Conservation (phyloP, 2,329 filamentous ascomycete species). For the Mollisiaceae sp. region DNA sequence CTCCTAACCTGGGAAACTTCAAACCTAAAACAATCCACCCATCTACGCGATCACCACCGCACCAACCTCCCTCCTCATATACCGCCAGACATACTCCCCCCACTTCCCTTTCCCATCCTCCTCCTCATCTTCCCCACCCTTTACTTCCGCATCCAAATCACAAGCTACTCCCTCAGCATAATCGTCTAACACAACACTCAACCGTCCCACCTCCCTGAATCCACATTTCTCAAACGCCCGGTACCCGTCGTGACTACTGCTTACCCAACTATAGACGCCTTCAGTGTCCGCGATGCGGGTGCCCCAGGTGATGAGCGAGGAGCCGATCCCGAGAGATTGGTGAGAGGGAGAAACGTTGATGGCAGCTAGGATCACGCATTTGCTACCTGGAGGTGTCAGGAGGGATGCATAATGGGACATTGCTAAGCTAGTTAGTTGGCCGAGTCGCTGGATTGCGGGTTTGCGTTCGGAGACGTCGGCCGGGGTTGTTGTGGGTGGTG, state of each 20-base stretch:
- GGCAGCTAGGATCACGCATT: constrained; percentile 6
- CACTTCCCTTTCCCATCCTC: constrained; percentile 35
- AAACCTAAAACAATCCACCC: not conserved
- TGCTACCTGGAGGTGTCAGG: constrained; percentile 1
- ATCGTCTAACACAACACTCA: constrained; percentile 43
- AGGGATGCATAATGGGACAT: constrained; percentile 9
- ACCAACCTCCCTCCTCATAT: constrained; percentile 35
- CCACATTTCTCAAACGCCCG: constrained; percentile 22
- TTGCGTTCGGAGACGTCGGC: not conserved
- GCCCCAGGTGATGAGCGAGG: constrained; percentile 12
- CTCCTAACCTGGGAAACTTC: not conserved
- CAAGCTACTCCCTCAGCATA: constrained; percentile 31
- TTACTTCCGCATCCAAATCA: not conserved
- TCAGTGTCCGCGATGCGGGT: constrained; percentile 13
- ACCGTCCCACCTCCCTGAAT: constrained; percentile 36
- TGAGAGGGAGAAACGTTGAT: constrained; percentile 19
- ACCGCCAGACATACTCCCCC: constrained; percentile 45
- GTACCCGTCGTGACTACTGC: constrained; percentile 16
- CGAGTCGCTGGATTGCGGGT: constrained; percentile 5
- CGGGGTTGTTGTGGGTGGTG: not conserved
- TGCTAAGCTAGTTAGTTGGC: not conserved
- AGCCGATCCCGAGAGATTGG: constrained; percentile 15
- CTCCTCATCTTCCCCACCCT: constrained; percentile 11
- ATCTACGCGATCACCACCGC: not conserved
- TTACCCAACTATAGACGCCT: constrained; percentile 22